A percentile compares a stretch with the other conserved stretches of the same genome.
phyloP scores from a whole-genome alignment of 163 green algal genomes.

The Chloromonas sp. region DNA sequence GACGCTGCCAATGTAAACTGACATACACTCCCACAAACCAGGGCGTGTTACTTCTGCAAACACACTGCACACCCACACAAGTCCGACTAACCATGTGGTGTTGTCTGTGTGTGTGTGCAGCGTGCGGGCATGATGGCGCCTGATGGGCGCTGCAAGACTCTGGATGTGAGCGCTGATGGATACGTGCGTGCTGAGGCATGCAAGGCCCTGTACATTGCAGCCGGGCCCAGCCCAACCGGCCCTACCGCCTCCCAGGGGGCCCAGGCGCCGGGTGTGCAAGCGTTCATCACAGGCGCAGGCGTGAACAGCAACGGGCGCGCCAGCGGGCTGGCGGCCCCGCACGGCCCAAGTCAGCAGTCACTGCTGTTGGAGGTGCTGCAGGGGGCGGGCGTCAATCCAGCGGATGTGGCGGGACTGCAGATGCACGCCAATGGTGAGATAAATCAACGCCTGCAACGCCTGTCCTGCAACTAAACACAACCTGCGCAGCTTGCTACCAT shows the following conservation, averaged over 20 bases:
- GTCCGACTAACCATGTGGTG: neutral
- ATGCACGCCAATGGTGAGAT: constrained; percentile 70
- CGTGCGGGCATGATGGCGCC: constrained; percentile 64
- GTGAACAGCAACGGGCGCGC: constrained; percentile 80
- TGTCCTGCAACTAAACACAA: neutral
- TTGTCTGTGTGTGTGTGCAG: constrained; percentile 2
- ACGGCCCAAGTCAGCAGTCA: constrained; percentile 79
- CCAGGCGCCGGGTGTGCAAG: constrained; percentile 11
- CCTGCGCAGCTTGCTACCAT: neutral
- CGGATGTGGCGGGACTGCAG: constrained; percentile 38
- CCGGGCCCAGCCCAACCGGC: too few relatives aligned
- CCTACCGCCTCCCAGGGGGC: neutral
- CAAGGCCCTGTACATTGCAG: constrained; percentile 31
- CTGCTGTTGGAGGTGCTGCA: constrained; percentile 52
- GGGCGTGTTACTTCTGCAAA: too few relatives aligned
- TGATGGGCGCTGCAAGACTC: constrained; percentile 80
- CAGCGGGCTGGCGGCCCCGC: constrained; percentile 69
- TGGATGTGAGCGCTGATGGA: constrained; percentile 63
- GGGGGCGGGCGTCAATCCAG: constrained; percentile 7
- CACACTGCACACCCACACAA: too few relatives aligned
- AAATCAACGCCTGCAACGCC: neutral
- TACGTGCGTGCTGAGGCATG: constrained; percentile 48
- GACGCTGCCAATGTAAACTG: too few relatives aligned
- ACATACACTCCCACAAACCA: too few relatives aligned
- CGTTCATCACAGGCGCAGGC: constrained; percentile 41